A percentile compares a stretch with the other conserved stretches of the same genome.
These are phyloP conservation scores for Lumnitzera littorea DNA, from an alignment of 345 rosid genomes.

Conservation along the genomic window DNA sequence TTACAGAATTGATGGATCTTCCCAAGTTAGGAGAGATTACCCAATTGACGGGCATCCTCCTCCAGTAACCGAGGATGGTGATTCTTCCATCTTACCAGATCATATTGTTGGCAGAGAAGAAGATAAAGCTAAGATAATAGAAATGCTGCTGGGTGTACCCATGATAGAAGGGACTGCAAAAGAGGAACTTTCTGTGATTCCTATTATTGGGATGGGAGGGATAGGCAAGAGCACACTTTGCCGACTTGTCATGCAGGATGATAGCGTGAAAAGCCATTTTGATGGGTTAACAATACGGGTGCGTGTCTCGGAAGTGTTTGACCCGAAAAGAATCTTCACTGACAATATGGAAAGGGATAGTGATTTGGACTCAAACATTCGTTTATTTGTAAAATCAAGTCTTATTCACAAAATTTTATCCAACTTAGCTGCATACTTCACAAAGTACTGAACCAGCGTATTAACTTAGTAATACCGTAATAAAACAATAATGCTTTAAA, in stretches of 20 bases:
- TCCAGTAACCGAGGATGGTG: conserved; percentile 6
- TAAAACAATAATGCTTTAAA: too few species aligned
- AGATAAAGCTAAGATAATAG: conserved; percentile 1
- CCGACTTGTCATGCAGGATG: conserved; percentile 6
- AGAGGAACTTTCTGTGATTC: conserved; percentile 8
- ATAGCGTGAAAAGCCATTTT: conserved; percentile 5
- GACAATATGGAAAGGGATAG: not conserved
- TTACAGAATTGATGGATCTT: too few species aligned
- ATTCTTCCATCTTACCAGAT: not conserved
- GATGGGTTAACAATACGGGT: conserved; percentile 8
- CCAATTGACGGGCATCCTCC: not conserved
- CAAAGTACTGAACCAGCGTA: too few species aligned
- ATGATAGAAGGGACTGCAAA: not conserved
- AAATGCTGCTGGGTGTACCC: conserved; percentile 3
- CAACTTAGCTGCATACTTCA: too few species aligned
- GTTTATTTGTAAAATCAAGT: too few species aligned
- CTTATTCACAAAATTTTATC: too few species aligned
- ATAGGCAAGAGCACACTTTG: conserved; percentile 20
- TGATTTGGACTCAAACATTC: too few species aligned
- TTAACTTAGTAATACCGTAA: too few species aligned
- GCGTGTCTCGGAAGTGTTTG: conserved; percentile 3
- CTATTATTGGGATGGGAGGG: conserved; percentile 18
- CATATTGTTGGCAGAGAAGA: conserved; percentile 8
- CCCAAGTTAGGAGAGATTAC: too few species aligned
- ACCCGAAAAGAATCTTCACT: conserved; percentile 1